phyloP scores from a whole-genome alignment of 768 basidiomycete species.

The Leccinellum luteum region DNA sequence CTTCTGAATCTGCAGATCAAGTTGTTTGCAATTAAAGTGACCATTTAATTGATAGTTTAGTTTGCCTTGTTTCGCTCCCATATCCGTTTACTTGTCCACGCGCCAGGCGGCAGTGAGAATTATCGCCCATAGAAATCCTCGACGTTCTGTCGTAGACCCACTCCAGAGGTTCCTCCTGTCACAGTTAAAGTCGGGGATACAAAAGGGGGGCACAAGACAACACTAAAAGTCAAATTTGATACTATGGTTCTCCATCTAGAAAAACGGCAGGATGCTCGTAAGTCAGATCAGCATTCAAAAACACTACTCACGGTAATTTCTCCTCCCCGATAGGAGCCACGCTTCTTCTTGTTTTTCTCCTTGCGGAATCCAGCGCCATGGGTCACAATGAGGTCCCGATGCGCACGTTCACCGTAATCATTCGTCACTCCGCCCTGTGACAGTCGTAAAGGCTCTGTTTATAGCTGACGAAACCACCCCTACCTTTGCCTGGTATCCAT shows the following conservation, averaged over 20 bases:
- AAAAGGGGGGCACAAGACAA: background rate
- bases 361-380: constrained; percentile 95
- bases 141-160: background rate
- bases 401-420: constrained; percentile 88
- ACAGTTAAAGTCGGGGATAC: background rate
- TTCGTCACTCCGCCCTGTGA: constrained; percentile 57
- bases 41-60: no score
- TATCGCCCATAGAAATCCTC: background rate
- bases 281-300: background rate
- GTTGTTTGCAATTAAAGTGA: no score
- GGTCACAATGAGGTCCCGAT: constrained; percentile 86
- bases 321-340: constrained; percentile 90
- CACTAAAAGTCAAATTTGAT: constrained; percentile 71
- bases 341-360: constrained; percentile 99
- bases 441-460: background rate
- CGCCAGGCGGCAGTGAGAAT: background rate
- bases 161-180: background rate
- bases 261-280: background rate
- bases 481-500: constrained; percentile 81
- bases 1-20: no score
- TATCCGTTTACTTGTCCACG: background rate
- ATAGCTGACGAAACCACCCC: constrained; percentile 13
- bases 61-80: background rate
- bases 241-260: constrained; percentile 77
- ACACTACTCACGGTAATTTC: constrained; percentile 77